Percentiles rank a stretch among this genome's conserved stretches.
phyloP scores from a whole-genome alignment of 352 stramenopile genomes.

The Pythium phragmiticola region DNA sequence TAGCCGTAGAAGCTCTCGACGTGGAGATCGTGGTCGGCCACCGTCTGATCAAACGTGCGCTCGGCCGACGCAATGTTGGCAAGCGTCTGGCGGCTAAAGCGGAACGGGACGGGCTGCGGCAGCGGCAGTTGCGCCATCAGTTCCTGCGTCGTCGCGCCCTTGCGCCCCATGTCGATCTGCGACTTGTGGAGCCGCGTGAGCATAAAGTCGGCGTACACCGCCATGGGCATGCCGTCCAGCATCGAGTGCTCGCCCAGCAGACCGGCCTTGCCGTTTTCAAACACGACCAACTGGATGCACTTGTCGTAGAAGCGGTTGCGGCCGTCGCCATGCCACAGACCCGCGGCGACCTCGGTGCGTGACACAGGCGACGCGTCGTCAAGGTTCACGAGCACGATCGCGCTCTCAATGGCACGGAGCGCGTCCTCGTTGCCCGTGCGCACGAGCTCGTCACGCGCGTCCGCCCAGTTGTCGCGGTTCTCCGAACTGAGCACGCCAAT shows the following conservation, averaged over 20 bases:
- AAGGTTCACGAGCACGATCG: slow-evolving; percentile 65
- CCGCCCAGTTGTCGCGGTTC: slow-evolving; percentile 76
- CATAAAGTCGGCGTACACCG: slow-evolving; percentile 64
- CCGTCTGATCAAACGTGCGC: slow-evolving; percentile 62
- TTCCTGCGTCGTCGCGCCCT: slow-evolving; percentile 41
- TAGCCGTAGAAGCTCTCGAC: slow-evolving; percentile 90
- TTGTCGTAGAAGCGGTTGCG: slow-evolving; percentile 98
- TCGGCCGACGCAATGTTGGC: slow-evolving; percentile 50
- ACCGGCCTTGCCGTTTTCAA: slow-evolving; percentile 94
- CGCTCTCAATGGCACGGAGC: slow-evolving; percentile 62
- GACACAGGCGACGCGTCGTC: slow-evolving; percentile 63
- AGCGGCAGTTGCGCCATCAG: slow-evolving; percentile 26
- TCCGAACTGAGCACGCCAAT: slow-evolving; percentile 69
- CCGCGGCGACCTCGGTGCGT: slow-evolving; percentile 59
- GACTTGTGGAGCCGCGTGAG: slow-evolving; percentile 50
- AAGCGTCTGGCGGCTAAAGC: slow-evolving; percentile 49
- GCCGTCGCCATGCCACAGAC: slow-evolving; percentile 82
- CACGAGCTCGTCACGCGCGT: slow-evolving; percentile 70
- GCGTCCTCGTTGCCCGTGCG: slow-evolving; percentile 57
- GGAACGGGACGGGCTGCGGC: slow-evolving; percentile 50
- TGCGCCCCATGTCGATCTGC: slow-evolving; percentile 46
- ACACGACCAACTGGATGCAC: slow-evolving; percentile 95
- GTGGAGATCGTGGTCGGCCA: slow-evolving; percentile 86
- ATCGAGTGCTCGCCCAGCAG: slow-evolving; percentile 93
- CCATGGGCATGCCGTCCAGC: slow-evolving; percentile 86